Conservation (phyloP, 805 yeast genomes). For the Wickerhamiella cacticola region DNA sequence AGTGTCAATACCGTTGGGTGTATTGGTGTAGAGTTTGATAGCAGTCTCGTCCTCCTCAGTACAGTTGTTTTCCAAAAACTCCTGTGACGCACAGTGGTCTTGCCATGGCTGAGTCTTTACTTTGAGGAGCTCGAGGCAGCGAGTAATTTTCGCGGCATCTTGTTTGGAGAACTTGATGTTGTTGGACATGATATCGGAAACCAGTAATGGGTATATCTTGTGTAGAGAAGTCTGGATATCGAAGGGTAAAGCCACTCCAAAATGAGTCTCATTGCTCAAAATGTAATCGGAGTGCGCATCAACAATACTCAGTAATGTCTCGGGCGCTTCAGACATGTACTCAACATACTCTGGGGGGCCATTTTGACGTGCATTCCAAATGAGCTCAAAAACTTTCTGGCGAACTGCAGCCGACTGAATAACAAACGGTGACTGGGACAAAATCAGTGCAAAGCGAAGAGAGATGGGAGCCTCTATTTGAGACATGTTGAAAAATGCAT, state of each 20-base stretch:
- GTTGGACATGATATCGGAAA: slow-evolving; percentile 14
- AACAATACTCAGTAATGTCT: slow-evolving; percentile 14
- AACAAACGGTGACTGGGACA: slow-evolving; percentile 17
- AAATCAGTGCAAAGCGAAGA: slow-evolving; percentile 17
- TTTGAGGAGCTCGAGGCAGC: slow-evolving; percentile 6
- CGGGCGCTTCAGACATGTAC: slow-evolving; percentile 12
- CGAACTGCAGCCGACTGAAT: slow-evolving; percentile 16
- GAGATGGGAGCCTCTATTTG: slow-evolving; percentile 6
- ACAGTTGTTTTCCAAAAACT: not conserved
- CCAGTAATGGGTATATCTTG: slow-evolving; percentile 14
- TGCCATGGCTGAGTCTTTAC: slow-evolving; percentile 10
- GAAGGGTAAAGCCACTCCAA: slow-evolving; percentile 12
- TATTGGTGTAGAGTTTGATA: slow-evolving; percentile 17
- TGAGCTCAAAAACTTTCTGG: slow-evolving; percentile 16
- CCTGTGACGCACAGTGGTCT: not conserved
- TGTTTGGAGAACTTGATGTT: not conserved
- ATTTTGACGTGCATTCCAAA: slow-evolving; percentile 20
- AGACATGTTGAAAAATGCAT: slow-evolving; percentile 9
- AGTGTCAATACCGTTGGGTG: slow-evolving; percentile 17
- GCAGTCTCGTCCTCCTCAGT: not conserved
- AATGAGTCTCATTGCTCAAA: not conserved
- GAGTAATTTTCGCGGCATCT: slow-evolving; percentile 11
- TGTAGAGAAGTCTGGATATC: slow-evolving; percentile 12
- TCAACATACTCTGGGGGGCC: slow-evolving; percentile 15
- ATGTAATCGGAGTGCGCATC: slow-evolving; percentile 17